phyloP scores from a whole-genome alignment of 768 basidiomycete species.

The Kondoa malvinella region DNA sequence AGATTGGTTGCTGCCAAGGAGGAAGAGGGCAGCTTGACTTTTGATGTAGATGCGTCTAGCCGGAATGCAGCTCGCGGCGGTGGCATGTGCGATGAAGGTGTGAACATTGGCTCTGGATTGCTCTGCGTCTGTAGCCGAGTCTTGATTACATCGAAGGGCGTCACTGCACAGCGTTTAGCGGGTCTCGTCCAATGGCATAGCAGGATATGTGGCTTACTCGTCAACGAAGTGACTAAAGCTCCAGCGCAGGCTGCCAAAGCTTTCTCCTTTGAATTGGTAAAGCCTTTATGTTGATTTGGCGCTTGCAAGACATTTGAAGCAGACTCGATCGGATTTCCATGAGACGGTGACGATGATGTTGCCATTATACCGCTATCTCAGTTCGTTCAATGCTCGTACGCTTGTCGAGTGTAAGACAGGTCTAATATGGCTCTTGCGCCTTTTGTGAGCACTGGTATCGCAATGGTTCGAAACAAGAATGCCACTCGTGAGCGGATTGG shows the following conservation, averaged over 20 bases:
- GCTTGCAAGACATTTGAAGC: slow-evolving; percentile 7
- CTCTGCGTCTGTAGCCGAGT: slow-evolving; percentile 80
- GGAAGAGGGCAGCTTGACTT: slow-evolving; percentile 6
- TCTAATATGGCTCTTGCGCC: too few species aligned
- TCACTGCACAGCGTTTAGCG: slow-evolving; percentile 46
- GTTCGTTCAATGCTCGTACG: too few species aligned
- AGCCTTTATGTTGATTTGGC: neutral
- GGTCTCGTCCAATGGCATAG: neutral
- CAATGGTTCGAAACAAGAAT: too few species aligned
- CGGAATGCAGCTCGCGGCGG: slow-evolving; percentile 18
- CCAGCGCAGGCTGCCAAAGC: slow-evolving; percentile 25
- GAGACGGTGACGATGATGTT: slow-evolving; percentile 6
- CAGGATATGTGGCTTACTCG: slow-evolving; percentile 16
- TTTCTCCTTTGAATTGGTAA: slow-evolving; percentile 3
- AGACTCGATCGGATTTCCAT: slow-evolving; percentile 3
- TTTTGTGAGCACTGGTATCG: too few species aligned
- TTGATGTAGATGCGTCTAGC: slow-evolving; percentile 2
- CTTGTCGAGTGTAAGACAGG: too few species aligned
- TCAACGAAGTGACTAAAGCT: slow-evolving; percentile 23
- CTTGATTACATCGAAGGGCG: slow-evolving; percentile 95
- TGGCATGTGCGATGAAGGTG: slow-evolving; percentile 21
- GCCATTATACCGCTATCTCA: too few species aligned
- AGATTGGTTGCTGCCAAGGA: slow-evolving; percentile 14
- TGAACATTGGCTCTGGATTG: slow-evolving; percentile 35
- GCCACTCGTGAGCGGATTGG: neutral